Evolutionary conservation across 1,139 yeast genomes (phyloP).

Genomic region (Candida pseudocylindracea): DNA sequence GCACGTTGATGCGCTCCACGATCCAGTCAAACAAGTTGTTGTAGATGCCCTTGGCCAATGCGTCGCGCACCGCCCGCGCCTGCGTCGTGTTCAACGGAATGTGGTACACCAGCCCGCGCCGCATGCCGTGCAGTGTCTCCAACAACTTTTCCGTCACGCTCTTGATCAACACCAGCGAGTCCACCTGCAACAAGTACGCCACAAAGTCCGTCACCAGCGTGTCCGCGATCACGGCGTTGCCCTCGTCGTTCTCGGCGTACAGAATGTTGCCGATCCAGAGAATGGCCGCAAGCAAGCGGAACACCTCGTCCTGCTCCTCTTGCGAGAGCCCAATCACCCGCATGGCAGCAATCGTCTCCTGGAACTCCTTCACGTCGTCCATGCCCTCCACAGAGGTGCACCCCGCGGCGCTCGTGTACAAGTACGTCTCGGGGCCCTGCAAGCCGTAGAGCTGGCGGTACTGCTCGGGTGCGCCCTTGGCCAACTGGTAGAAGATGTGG

Average conservation of each 20-base stretch:
- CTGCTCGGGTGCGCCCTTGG: constrained; percentile 73
- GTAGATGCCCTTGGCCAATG: constrained; percentile 86
- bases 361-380: constrained; percentile 60
- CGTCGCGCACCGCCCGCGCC: constrained; percentile 89
- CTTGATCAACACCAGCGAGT: constrained; percentile 39
- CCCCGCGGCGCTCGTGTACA: constrained; percentile 71
- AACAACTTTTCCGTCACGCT: constrained; percentile 63
- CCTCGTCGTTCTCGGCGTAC: constrained; percentile 70
- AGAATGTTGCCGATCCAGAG: constrained; percentile 90
- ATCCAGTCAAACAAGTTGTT: constrained; percentile 93
- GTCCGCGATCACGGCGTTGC: constrained; percentile 67
- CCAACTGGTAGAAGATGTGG: constrained; percentile 91
- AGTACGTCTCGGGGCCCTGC: constrained; percentile 82
- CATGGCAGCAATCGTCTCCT: constrained; percentile 77
- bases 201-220: constrained; percentile 81
- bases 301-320: constrained; percentile 76
- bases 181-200: constrained; percentile 75
- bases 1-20: constrained; percentile 76
- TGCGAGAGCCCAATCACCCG: constrained; percentile 60
- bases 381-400: constrained; percentile 76
- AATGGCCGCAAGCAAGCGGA: constrained; percentile 64
- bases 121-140: constrained; percentile 77
- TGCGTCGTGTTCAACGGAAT: constrained; percentile 84
- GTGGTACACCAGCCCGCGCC: constrained; percentile 83
- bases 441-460: constrained; percentile 75